Conservation (phyloP, 805 yeast genomes). For the Ogataea populi-albae region DNA sequence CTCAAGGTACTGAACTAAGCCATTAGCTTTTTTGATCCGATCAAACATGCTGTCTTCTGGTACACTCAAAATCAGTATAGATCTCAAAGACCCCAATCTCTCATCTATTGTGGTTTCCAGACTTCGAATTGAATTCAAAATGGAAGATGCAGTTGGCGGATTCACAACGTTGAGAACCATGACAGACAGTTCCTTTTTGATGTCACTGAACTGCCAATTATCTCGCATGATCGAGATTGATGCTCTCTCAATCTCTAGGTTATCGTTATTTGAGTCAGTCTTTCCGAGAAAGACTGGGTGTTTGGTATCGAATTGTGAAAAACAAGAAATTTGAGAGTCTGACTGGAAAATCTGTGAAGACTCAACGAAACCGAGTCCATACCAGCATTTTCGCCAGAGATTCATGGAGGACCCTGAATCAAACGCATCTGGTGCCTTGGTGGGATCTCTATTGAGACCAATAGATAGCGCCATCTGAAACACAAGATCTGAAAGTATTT, state of each 20-base stretch:
- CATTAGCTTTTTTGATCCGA: conserved; percentile 21
- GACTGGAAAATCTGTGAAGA: conserved; percentile 40
- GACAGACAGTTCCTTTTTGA: conserved; percentile 31
- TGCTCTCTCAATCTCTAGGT: conserved; percentile 37
- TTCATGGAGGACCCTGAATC: conserved; percentile 39
- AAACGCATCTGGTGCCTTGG: conserved; percentile 20
- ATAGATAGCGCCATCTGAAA: conserved; percentile 43
- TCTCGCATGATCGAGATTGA: conserved; percentile 33
- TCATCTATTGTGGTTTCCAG: conserved; percentile 33
- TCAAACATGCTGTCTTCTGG: conserved; percentile 11
- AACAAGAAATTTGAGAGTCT: conserved; percentile 27
- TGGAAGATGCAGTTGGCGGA: conserved; percentile 33
- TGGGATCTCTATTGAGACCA: conserved; percentile 50
- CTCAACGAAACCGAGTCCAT: conserved; percentile 41
- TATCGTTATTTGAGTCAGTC: conserved; percentile 32
- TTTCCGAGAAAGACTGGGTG: conserved; percentile 36
- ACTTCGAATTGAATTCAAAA: conserved; percentile 31
- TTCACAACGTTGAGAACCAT: conserved; percentile 33
- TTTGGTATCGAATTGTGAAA: conserved; percentile 42
- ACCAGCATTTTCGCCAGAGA: conserved; percentile 61
- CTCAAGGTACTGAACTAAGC: conserved; percentile 18
- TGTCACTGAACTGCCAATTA: conserved; percentile 30
- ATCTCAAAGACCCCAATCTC: conserved; percentile 6
- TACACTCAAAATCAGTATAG: conserved; percentile 16
- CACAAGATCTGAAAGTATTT: conserved; percentile 36